Percentiles rank a stretch among this genome's conserved stretches.
Evolutionary conservation across 2,329 filamentous ascomycete species (phyloP).

Genomic region (Exserohilum turcica): DNA sequence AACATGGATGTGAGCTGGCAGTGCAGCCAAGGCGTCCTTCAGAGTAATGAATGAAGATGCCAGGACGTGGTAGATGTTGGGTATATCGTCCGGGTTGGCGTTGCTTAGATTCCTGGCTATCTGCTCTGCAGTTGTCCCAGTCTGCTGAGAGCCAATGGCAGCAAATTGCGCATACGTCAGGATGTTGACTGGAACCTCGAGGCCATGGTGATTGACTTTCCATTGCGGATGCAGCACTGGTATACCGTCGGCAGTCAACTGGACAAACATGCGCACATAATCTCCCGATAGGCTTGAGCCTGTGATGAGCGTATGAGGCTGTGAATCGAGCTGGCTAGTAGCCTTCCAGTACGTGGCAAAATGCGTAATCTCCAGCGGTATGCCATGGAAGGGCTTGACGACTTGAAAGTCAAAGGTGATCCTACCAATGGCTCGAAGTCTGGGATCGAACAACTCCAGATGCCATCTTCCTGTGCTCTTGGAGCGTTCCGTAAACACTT

Average conservation of each 20-base stretch:
- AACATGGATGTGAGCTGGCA: conserved; percentile 81
- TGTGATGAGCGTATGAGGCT: conserved; percentile 85
- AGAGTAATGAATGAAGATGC: conserved; percentile 80
- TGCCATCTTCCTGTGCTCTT: conserved; percentile 81
- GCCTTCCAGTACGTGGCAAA: conserved; percentile 99
- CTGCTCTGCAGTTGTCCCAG: conserved; percentile 29
- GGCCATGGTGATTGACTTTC: conserved; percentile 74
- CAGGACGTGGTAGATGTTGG: conserved; percentile 72
- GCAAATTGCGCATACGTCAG: conserved; percentile 76
- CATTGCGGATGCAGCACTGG: conserved; percentile 88
- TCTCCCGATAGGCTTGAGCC: conserved; percentile 96
- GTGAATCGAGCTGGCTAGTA: conserved; percentile 87
- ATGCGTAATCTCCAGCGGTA: conserved; percentile 93
- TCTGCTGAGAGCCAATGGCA: conserved; percentile 49
- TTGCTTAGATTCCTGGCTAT: conserved; percentile 32
- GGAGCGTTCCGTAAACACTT: conserved; percentile 75
- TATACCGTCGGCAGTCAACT: conserved; percentile 84
- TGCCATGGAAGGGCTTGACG: conserved; percentile 92
- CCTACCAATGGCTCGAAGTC: conserved; percentile 88
- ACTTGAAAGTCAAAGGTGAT: conserved; percentile 94
- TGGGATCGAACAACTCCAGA: conserved; percentile 88
- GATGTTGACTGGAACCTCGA: conserved; percentile 81
- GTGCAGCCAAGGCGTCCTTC: conserved; percentile 72
- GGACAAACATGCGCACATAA: conserved; percentile 88
- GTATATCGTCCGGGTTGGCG: conserved; percentile 43